Conservation (phyloP, 1,284 basidiomycete species). For the Trichosporon sp. region DNA sequence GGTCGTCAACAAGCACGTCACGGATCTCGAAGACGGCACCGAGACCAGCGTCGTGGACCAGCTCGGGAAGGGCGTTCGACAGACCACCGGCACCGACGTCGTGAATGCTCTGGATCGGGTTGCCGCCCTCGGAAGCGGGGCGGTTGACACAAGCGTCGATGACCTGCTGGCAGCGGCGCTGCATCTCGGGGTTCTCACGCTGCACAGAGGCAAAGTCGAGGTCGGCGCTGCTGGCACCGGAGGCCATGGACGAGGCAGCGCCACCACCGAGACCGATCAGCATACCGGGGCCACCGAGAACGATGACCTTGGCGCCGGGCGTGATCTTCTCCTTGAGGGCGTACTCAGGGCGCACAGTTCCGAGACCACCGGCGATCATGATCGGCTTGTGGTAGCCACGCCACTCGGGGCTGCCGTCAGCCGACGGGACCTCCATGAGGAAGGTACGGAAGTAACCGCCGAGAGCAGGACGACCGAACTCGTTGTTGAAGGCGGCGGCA, state of each 20-base stretch:
- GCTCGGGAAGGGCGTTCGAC: slow-evolving; percentile 92
- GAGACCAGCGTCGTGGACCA: slow-evolving; percentile 88
- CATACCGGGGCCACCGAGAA: slow-evolving; percentile 95
- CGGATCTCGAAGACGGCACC: slow-evolving; percentile 94
- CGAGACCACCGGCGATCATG: slow-evolving; percentile 97
- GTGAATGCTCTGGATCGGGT: slow-evolving; percentile 93
- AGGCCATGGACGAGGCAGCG: slow-evolving; percentile 87
- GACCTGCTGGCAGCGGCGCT: slow-evolving; percentile 92
- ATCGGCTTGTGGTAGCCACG: slow-evolving; percentile 99
- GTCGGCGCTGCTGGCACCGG: slow-evolving; percentile 78
- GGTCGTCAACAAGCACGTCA: slow-evolving; percentile 85
- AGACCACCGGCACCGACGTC: slow-evolving; percentile 97
- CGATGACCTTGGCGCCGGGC: slow-evolving; percentile 77
- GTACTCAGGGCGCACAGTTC: slow-evolving; percentile 79
- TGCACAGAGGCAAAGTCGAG: slow-evolving; percentile 97
- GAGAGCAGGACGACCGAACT: slow-evolving; percentile 88
- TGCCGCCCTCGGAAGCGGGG: slow-evolving; percentile 51
- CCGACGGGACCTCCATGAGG: slow-evolving; percentile 59
- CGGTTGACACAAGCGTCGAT: slow-evolving; percentile 81
- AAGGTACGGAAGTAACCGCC: slow-evolving; percentile 80
- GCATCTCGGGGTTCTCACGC: slow-evolving; percentile 97
- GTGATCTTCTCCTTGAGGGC: slow-evolving; percentile 69
- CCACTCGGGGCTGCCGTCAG: slow-evolving; percentile 55
- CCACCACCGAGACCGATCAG: slow-evolving; percentile 95
- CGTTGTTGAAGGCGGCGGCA: slow-evolving; percentile 95